phyloP scores from a whole-genome alignment of 805 yeast genomes.

The Maudiozyma barnettii region DNA sequence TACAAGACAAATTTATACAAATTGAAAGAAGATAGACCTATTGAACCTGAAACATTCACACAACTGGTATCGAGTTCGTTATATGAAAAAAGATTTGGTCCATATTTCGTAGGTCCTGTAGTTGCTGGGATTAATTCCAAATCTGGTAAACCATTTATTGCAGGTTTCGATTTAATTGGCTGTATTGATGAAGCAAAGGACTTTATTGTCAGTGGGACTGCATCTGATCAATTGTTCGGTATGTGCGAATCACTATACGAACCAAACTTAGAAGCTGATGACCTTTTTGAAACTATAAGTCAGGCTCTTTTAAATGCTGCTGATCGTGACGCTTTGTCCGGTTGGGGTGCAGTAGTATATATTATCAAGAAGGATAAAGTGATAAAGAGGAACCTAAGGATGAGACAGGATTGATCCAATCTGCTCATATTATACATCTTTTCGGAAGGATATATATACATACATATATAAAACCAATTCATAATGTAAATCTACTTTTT shows the following conservation, averaged over 20 bases:
- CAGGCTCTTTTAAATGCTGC: constrained; percentile 91
- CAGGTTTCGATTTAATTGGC: constrained; percentile 94
- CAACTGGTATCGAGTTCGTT: constrained; percentile 83
- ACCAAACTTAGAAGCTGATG: constrained; percentile 89
- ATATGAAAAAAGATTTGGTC: constrained; percentile 89
- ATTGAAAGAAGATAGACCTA: constrained; percentile 79
- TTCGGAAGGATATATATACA: not conserved
- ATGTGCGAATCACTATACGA: constrained; percentile 97
- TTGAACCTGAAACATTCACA: constrained; percentile 91
- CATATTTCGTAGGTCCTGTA: constrained; percentile 92
- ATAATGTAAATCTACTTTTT: no score
- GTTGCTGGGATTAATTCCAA: constrained; percentile 90
- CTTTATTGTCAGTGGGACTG: constrained; percentile 93
- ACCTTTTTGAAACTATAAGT: constrained; percentile 87
- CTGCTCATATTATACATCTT: not conserved
- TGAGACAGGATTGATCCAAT: constrained; percentile 75
- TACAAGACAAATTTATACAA: constrained; percentile 81
- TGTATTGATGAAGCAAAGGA: constrained; percentile 93
- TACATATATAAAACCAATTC: no score
- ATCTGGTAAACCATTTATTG: constrained; percentile 76
- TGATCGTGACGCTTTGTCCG: constrained; percentile 94
- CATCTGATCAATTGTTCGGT: constrained; percentile 92
- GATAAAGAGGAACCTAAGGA: constrained; percentile 74
- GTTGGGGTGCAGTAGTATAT: constrained; percentile 98
- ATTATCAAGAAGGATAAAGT: constrained; percentile 88